Base-by-base conservation (phyloP, 108 stramenopile genomes). In the Mediolabrus comicus region DNA sequence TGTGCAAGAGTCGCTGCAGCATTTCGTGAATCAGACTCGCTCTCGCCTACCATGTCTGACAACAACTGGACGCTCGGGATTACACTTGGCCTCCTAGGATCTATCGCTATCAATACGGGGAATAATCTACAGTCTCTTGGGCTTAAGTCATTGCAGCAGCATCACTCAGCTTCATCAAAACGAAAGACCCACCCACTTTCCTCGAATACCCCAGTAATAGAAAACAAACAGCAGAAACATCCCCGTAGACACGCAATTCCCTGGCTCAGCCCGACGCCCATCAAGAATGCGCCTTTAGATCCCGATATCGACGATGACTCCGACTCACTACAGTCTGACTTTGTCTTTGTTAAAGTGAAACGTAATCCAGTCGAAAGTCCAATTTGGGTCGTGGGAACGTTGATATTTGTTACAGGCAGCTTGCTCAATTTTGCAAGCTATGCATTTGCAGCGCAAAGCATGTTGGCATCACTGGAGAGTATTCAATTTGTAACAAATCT, bases 401-500 rank as follows among this genome's bases (percentile, higher is more conserved):
- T 67, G 33, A 75, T 86, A 26, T 76, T 91, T 33, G 76, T 87
- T 3, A 25, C 74, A 16, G 90, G 90, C 7, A 80, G 83, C 52
- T 39, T 91, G 31, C 66, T 89, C 3, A 89, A 86, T 35, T 91
- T 91, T 61, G 88, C 75, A 36, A 84, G 85, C 3, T 85, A 84
- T 59, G 84, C 84, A 22, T 88, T 87, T 69, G 87, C 87, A 1
- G 84, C 87, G 33, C 86, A 87, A 62, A 82, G 81, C 24, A 65
- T 89, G 62, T 76, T 91, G 29, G 90, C 90, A 29, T 75, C 84
- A 11, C 68, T 91, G 31, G 90, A 88, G 28, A 85, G 85, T 22
- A 74, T 89, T 26, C 90, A 91, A 69, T 91, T 91, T 34, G 79
- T 91, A 22, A 89, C 84, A 1, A 91, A 91, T 62, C 62, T 89